phyloP scores from a whole-genome alignment of 2,329 filamentous ascomycete genomes.

The Xylaria multiplex region DNA sequence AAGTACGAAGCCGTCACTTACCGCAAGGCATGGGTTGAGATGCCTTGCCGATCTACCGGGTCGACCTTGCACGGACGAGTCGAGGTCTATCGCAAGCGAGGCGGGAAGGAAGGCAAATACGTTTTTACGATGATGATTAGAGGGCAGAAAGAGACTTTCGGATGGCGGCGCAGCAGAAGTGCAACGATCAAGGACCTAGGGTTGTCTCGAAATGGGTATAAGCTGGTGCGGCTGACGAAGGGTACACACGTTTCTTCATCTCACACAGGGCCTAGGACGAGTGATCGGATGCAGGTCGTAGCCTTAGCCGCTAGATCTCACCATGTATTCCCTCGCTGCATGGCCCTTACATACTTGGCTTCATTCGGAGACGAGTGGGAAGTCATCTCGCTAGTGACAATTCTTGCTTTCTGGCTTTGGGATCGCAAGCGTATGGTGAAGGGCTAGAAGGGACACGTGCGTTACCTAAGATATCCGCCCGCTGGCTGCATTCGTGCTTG shows the following conservation, averaged over 20 bases:
- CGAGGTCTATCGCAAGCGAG: constrained; percentile 21
- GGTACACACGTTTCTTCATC: neutral
- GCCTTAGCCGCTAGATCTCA: constrained; percentile 26
- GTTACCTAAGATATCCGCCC: constrained; percentile 24
- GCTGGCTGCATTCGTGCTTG: neutral
- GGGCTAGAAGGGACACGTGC: constrained; percentile 18
- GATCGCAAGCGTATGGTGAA: constrained; percentile 28
- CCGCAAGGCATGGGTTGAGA: constrained; percentile 24
- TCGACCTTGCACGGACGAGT: constrained; percentile 25
- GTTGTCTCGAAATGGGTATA: constrained; percentile 29
- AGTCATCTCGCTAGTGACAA: constrained; percentile 24
- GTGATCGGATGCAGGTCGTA: constrained; percentile 29
- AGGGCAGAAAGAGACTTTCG: constrained; percentile 25
- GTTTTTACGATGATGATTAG: constrained; percentile 30
- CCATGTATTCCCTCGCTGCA: constrained; percentile 7
- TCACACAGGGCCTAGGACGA: constrained; percentile 13
- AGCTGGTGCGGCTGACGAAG: constrained; percentile 25
- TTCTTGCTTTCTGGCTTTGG: constrained; percentile 30
- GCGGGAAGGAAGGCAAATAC: constrained; percentile 25
- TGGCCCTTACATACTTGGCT: constrained; percentile 12
- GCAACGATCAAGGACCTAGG: constrained; percentile 22
- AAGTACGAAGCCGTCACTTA: constrained; percentile 22
- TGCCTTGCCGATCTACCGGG: constrained; percentile 20
- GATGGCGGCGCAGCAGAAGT: constrained; percentile 32
- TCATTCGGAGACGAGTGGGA: constrained; percentile 33